These are phyloP conservation scores for Avena insularis DNA, from an alignment of 176 grass and related monocot species.

Conservation along the genomic window DNA sequence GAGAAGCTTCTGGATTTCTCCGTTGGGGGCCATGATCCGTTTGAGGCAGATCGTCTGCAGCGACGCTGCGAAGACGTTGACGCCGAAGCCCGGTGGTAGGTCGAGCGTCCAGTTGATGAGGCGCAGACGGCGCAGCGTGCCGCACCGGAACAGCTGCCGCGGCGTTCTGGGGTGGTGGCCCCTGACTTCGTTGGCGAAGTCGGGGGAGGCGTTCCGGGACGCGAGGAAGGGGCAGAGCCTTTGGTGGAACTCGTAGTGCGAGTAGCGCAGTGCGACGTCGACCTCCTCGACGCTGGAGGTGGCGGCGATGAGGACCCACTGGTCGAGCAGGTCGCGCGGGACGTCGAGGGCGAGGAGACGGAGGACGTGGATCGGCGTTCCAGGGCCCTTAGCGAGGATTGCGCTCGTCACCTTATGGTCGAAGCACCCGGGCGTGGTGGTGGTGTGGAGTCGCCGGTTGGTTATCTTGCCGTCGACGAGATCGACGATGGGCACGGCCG, in stretches of 20 bases:
- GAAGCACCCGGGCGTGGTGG: background rate
- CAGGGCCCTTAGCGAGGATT: background rate
- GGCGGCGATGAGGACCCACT: background rate
- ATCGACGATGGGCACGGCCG: background rate
- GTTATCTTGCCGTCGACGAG: background rate
- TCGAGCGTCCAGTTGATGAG: background rate
- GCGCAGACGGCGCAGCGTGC: background rate
- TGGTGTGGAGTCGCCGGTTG: background rate
- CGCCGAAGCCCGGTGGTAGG: background rate
- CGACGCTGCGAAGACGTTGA: background rate
- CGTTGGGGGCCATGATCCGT: background rate
- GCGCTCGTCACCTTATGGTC: background rate
- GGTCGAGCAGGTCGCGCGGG: background rate
- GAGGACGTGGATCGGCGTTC: background rate
- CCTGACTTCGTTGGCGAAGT: background rate
- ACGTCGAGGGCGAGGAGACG: background rate
- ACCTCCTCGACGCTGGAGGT: background rate
- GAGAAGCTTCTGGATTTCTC: background rate
- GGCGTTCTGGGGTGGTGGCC: background rate
- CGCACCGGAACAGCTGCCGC: background rate
- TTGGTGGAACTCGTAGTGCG: too few species aligned
- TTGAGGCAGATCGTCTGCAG: background rate
- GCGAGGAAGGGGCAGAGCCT: background rate
- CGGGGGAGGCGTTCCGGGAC: background rate
- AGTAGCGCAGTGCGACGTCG: background rate